Evolutionary conservation across 495 filamentous ascomycete species (phyloP), one percentile per base, ranked within the genome.

Genomic region (Penicillium roqueforti): DNA sequence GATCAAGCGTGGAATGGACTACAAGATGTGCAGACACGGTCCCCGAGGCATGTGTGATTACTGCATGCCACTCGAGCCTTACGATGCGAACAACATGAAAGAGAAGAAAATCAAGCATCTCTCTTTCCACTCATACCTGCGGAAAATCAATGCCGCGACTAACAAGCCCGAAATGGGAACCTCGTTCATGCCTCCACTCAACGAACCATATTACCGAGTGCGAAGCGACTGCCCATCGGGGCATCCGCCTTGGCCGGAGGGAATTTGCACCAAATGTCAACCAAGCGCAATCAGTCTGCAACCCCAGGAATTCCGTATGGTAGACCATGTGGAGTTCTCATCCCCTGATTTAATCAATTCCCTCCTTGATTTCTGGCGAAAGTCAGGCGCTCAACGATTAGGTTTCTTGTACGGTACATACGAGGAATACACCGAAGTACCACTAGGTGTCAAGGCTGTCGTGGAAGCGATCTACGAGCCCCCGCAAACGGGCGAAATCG

Each of bases 221-320:
- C 87, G 81, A 66, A 83, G 78, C 25, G 83, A 96, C 62, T 99
- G 93, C 62, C 92, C 93, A 5, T 90, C 92, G 4, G 92, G 93
- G 5, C 93, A 99, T 67, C 85, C 89, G 2, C 80, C 83, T 38
- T 99, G 92, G 87, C 93, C 93, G 14, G 91, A 92, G 58, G 93
- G 93, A n/a, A 97, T 99, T 57, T 99, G 93, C 73, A 95, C 91
- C 38, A 99, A 97, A 68, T 99, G 93, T 64, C 93, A 99, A 64
- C 93, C 93, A 13, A 96, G 92, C 53, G 93, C 93, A 23, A 99
- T 99, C 68, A 96, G 88, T 39, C 77, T 99, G 19, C 91, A 97
- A 60, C 88, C 89, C 13, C 93, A 99, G 66, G 79, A 88, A 28
- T 99, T 88, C 64, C 88, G 93, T n/a, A 97, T 92, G 89, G 91